Evolutionary conservation across 176 grass and related monocot species (phyloP), one percentile per base, ranked within the genome.

Genomic region (Leersia perrieri): DNA sequence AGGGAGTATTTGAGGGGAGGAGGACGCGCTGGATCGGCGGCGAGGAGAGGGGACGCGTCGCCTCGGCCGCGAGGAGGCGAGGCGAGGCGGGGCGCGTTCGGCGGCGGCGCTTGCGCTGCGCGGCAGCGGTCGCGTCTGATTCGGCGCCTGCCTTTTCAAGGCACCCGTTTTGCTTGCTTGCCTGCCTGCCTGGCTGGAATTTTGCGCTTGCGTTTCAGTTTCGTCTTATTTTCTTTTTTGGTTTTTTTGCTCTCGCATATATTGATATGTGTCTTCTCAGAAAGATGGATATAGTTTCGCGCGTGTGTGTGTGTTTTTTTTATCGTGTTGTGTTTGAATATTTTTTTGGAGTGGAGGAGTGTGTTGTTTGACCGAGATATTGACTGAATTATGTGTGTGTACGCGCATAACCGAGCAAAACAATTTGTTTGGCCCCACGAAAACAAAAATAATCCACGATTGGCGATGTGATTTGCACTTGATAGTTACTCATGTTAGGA

Each of bases 71-170:
- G n/a, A n/a, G n/a, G n/a, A n/a, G n/a, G 35, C 36, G 51, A 27
- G 16, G n/a, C n/a, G 47, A 13, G 77, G 16, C 70, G 70, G 81
- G 33, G 80, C 82, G 87, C 63, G 76, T 85, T 40, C 15, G 72
- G 82, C 38, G 78, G 88, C 88, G 88, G 88, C 88, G 72, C 87
- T 64, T 13, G 30, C 86, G 80, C 86, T 55, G 68, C 75, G 75
- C 81, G 66, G 83, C 88, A 82, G 87, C 78, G 42, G 73, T 55
- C 42, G 70, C 77, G 33, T 60, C 44, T 1, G 49, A 66, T 18
- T 73, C 45, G 29, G 71, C 77, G 32, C 72, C 82, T 38, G 55
- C 72, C 65, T 69, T 85, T 72, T 76, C 47, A 13, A 31, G 49
- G 29, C 23, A 7, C 20, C 32, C 14, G n/a, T n/a, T n/a, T n/a